Percentiles rank a stretch among this genome's conserved stretches.
phyloP scores from a whole-genome alignment of 139 green algal species.

The Volvox reticuliferus region DNA sequence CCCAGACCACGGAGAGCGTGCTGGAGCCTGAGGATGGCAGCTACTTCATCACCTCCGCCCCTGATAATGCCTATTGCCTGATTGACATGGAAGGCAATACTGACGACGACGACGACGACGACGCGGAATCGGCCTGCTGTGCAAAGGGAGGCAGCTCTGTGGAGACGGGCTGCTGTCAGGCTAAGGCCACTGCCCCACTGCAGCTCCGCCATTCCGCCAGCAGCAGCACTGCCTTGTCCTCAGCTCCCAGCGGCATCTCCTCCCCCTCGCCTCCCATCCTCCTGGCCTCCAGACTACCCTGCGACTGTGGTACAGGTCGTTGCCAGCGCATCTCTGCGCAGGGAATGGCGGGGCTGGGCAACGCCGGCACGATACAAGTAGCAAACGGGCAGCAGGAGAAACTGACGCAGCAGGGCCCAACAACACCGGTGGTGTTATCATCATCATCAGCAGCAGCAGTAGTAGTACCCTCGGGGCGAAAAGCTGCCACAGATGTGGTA shows the following conservation, averaged over 20 bases:
- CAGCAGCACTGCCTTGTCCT: constrained; percentile 34
- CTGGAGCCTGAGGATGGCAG: background rate
- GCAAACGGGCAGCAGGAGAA: background rate
- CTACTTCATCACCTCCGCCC: background rate
- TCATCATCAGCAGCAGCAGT: background rate
- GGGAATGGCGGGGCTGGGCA: too few relatives aligned
- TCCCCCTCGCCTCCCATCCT: background rate
- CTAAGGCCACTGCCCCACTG: background rate
- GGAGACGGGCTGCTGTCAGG: background rate
- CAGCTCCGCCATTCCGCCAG: background rate
- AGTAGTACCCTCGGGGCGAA: background rate
- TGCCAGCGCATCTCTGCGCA: too few relatives aligned
- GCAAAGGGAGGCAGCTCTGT: background rate
- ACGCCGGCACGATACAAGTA: background rate
- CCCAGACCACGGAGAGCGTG: background rate
- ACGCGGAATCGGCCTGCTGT: background rate
- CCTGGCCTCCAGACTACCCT: background rate
- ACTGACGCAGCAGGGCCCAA: background rate
- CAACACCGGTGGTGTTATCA: background rate
- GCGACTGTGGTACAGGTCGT: background rate
- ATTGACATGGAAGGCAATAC: background rate
- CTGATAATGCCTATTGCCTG: background rate
- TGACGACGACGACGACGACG: background rate
- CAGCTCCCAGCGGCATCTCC: background rate
- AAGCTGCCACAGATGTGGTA: background rate